These are phyloP conservation scores for Neocatenulostroma microsporum DNA, from an alignment of 2,329 filamentous ascomycete genomes.

Conservation along the genomic window DNA sequence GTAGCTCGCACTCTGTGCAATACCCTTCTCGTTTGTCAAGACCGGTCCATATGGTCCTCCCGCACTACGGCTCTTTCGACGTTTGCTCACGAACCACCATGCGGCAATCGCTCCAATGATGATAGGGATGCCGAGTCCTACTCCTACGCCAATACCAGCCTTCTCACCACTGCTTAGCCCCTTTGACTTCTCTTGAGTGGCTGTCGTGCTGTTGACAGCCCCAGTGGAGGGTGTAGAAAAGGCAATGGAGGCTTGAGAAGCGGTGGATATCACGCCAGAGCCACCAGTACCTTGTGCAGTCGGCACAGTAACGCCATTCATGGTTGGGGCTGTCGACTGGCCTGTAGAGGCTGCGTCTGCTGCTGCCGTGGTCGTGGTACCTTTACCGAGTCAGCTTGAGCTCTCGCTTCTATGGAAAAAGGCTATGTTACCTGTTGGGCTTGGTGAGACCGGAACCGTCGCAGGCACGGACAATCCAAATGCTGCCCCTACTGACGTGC, in stretches of 20 bases:
- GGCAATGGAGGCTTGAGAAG: neutral
- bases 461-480: too few species aligned
- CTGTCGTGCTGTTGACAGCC: neutral
- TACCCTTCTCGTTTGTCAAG: slow-evolving; percentile 7
- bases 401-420: too few species aligned
- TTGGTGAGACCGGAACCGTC: too few species aligned
- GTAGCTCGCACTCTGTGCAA: slow-evolving; percentile 1
- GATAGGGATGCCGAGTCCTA: slow-evolving; percentile 8
- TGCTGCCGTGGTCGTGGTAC: too few species aligned
- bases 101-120: slow-evolving; percentile 5
- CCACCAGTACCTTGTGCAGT: too few species aligned
- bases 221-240: neutral
- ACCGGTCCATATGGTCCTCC: slow-evolving; percentile 9
- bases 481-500: too few species aligned
- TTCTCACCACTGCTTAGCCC: slow-evolving; percentile 5
- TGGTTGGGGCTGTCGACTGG: too few species aligned
- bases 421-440: too few species aligned
- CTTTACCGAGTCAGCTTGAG: too few species aligned
- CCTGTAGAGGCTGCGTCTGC: too few species aligned
- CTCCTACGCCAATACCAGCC: slow-evolving; percentile 9
- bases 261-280: too few species aligned
- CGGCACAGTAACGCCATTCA: too few species aligned
- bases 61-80: slow-evolving; percentile 4
- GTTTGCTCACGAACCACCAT: slow-evolving; percentile 2
- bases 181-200: neutral